Evolutionary conservation across 306 rosid genomes (phyloP), one percentile per base, ranked within the genome.

Genomic region (Medicago truncatula): DNA sequence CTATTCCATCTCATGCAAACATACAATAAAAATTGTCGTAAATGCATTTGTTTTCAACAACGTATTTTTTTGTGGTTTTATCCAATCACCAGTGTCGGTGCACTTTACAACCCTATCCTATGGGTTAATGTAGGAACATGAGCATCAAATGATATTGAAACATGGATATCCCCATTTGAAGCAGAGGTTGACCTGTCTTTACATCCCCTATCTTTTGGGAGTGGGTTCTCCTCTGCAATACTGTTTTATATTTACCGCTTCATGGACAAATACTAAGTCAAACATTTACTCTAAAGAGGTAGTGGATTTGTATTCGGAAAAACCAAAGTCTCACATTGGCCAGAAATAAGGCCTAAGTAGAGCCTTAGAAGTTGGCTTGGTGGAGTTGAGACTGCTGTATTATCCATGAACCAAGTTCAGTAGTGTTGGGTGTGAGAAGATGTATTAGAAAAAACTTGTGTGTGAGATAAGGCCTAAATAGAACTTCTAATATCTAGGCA

Each of bases 1-100:
- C 63, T 65, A 2, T 28, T 75, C 62, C 76, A 31, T 44, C 76
- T 52, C 62, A 36, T 60, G 21, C 31, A 47, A 71, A 73, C 57
- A 43, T 38, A 38, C 49, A n/a, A 36, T 10, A 72, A 58, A 67
- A 34, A 23, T 36, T 66, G 25, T 67, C 54, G 15, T 14, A 36
- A 63, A 38, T 38, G 25, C 38, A 34, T 34, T 34, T 34, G 38
- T 34, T 34, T 34, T 34, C 38, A 34, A 6, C 38, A 34, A 34
- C 7, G 38, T 3, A 34, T 34, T 34, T 34, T 0, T 34, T 34
- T 34, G 38, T 34, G 38, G 5, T 34, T 34, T 34, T 34, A 6
- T 34, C 38, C 38, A 34, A 34, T 3, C 38, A 34, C 38, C 38
- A 34, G 4, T 31, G 36, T 31, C 38, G 7, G 7, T 34, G 38